A percentile compares a stretch with the other conserved stretches of the same genome.
phyloP scores from a whole-genome alignment of 495 filamentous ascomycete species.

The Neurospora sp. region DNA sequence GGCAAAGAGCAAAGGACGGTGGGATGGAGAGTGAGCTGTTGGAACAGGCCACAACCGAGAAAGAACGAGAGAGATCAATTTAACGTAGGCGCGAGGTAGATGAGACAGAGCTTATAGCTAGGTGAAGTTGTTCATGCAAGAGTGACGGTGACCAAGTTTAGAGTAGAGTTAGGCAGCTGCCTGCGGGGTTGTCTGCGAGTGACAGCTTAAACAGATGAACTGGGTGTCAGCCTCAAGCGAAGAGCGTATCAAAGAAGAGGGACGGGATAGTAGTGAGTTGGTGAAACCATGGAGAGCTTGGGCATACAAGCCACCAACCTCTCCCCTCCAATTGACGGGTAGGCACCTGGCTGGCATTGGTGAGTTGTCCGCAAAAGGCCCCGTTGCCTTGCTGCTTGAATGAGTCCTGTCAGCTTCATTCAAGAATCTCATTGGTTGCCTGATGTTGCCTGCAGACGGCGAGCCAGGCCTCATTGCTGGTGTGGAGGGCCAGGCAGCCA shows the following conservation, averaged over 20 bases:
- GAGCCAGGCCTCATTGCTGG: background rate
- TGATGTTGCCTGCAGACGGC: background rate
- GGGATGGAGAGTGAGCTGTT: background rate
- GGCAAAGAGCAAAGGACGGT: background rate
- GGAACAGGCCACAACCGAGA: background rate
- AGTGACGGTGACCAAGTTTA: background rate
- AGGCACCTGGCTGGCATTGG: background rate
- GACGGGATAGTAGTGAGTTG: background rate
- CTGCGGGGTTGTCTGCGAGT: background rate
- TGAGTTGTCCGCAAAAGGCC: background rate
- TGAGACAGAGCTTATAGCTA: background rate
- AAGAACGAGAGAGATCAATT: background rate
- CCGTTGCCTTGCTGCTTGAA: background rate
- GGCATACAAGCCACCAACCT: background rate
- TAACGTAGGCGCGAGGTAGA: background rate
- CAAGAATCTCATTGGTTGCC: background rate
- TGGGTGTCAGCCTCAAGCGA: too few species aligned
- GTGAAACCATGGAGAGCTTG: background rate
- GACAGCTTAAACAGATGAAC: background rate
- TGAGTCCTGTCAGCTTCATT: background rate
- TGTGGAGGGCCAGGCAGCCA: background rate
- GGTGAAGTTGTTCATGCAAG: background rate
- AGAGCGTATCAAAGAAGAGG: background rate
- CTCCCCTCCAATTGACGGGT: background rate
- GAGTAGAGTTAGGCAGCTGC: background rate